These are phyloP conservation scores for Psilocybe cyanescens DNA, from an alignment of 768 basidiomycete genomes.

Conservation along the genomic window DNA sequence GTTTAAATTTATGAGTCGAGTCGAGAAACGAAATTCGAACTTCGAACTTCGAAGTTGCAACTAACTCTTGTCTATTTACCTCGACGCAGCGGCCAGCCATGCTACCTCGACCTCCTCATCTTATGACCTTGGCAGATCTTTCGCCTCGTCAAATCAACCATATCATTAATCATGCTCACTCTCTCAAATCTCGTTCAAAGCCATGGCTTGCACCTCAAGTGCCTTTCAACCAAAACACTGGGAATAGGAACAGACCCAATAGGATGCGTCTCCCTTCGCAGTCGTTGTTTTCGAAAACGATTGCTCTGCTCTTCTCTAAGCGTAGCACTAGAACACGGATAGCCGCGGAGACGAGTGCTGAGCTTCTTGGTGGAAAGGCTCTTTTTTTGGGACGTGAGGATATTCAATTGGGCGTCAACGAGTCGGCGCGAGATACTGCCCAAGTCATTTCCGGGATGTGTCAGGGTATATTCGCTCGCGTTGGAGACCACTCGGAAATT, in stretches of 20 bases:
- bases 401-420: slow-evolving; percentile 96
- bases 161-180: slow-evolving; percentile 64
- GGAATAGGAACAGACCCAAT: slow-evolving; percentile 23
- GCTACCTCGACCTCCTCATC: slow-evolving; percentile 66
- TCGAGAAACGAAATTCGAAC: background rate
- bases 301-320: slow-evolving; percentile 92
- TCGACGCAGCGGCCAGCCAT: slow-evolving; percentile 11
- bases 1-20: background rate
- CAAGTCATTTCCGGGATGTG: slow-evolving; percentile 94
- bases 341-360: slow-evolving; percentile 81
- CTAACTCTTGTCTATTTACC: background rate
- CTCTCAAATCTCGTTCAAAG: slow-evolving; percentile 62
- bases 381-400: slow-evolving; percentile 90
- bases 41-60: background rate
- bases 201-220: slow-evolving; percentile 66
- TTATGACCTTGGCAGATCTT: slow-evolving; percentile 91
- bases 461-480: slow-evolving; percentile 95
- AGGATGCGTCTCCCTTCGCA: slow-evolving; percentile 67
- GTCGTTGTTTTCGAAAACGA: slow-evolving; percentile 78
- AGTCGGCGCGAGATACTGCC: slow-evolving; percentile 81
- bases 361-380: slow-evolving; percentile 83
- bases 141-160: slow-evolving; percentile 71
- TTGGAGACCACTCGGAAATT: slow-evolving; percentile 90
- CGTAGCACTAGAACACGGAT: slow-evolving; percentile 92
- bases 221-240: slow-evolving; percentile 30